These are phyloP conservation scores for Hemileccinum impolitum DNA, from an alignment of 768 basidiomycete species.

Conservation along the genomic window DNA sequence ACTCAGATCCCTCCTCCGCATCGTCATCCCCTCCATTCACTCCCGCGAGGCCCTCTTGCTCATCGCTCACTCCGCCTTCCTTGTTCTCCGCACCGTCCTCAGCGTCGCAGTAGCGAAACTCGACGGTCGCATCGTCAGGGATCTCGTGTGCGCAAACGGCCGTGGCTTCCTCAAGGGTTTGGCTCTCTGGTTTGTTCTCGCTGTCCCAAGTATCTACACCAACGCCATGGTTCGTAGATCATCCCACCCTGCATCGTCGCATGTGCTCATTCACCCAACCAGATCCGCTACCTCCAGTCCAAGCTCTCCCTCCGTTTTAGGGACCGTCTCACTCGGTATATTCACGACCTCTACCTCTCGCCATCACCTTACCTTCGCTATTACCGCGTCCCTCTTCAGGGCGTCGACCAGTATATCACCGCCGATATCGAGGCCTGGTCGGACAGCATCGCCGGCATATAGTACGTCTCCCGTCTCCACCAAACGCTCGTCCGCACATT, in stretches of 20 bases:
- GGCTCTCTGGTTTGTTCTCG: conserved; percentile 84
- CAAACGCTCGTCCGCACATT: not conserved
- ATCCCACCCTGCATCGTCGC: not conserved
- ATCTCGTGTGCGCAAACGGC: conserved; percentile 84
- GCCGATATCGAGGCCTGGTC: conserved; percentile 90
- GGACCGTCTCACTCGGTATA: conserved; percentile 85
- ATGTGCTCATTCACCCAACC: not conserved
- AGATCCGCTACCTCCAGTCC: conserved; percentile 89
- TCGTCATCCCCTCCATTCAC: conserved; percentile 61
- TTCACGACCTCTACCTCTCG: conserved; percentile 88
- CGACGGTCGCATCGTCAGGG: conserved; percentile 86
- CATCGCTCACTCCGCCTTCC: conserved; percentile 75
- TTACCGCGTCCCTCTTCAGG: conserved; percentile 62
- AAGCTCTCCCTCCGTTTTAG: conserved; percentile 80
- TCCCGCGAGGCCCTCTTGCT: conserved; percentile 75
- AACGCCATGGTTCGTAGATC: conserved; percentile 75
- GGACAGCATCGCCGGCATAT: conserved; percentile 79
- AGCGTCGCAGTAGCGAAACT: conserved; percentile 85
- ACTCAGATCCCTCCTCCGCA: conserved; percentile 66
- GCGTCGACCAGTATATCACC: conserved; percentile 89
- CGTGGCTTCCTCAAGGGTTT: conserved; percentile 80
- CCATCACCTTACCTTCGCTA: conserved; percentile 69
- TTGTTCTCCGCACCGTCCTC: conserved; percentile 81
- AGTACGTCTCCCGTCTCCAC: conserved; percentile 52
- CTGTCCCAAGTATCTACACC: conserved; percentile 91